A percentile compares a stretch with the other conserved stretches of the same genome.
phyloP scores from a whole-genome alignment of 2,329 filamentous ascomycete genomes.

The Tympanopsis confertula region DNA sequence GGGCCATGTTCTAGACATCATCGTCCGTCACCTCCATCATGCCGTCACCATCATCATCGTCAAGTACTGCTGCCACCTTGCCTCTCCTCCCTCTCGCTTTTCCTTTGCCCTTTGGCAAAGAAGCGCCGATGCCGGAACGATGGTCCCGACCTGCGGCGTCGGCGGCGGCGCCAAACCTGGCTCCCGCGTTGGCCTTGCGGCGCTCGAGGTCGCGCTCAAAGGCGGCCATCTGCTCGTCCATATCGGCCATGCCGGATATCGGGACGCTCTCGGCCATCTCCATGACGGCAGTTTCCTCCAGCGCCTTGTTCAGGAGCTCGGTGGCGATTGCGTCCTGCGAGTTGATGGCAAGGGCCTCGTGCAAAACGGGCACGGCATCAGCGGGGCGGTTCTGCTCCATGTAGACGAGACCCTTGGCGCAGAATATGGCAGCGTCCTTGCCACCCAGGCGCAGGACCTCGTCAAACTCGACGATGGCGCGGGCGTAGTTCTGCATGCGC shows the following conservation, averaged over 20 bases:
- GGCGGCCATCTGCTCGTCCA: conserved; percentile 20
- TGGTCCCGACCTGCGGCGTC: too few species aligned
- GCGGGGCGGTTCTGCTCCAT: conserved; percentile 65
- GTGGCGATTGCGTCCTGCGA: conserved; percentile 75
- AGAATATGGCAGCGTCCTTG: conserved; percentile 68
- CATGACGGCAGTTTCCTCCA: conserved; percentile 45
- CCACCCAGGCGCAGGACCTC: conserved; percentile 74
- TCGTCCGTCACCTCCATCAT: conserved; percentile 47
- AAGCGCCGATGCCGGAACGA: too few species aligned
- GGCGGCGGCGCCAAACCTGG: conserved; percentile 14
- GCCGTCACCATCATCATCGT: conserved; percentile 20
- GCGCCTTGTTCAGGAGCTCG: conserved; percentile 62
- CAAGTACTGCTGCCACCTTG: conserved; percentile 17
- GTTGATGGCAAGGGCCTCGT: conserved; percentile 70
- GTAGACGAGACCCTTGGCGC: conserved; percentile 72
- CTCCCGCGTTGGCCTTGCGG: conserved; percentile 30
- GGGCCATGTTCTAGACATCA: too few species aligned
- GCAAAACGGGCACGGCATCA: conserved; percentile 70
- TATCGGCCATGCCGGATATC: conserved; percentile 4
- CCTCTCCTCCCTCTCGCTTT: conserved; percentile 28
- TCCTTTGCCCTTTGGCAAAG: conserved; percentile 31
- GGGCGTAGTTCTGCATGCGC: conserved; percentile 54
- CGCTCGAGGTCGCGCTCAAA: conserved; percentile 41
- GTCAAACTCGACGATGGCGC: conserved; percentile 72
- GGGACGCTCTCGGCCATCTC: conserved; percentile 13